These are phyloP conservation scores for Pholiota adiposa DNA, from an alignment of 1,284 basidiomycete species.

Conservation along the genomic window DNA sequence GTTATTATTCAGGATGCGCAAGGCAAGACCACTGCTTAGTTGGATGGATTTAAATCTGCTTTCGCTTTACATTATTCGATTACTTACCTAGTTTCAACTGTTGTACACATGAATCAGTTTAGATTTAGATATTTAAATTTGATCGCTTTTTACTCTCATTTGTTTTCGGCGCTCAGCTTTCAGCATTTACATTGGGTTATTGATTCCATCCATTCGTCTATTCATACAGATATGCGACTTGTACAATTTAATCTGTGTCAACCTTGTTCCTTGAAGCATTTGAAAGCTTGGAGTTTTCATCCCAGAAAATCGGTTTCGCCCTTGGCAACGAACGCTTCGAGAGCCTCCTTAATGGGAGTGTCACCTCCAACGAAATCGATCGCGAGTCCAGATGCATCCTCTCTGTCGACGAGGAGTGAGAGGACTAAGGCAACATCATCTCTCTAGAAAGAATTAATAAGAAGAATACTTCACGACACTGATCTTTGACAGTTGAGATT, in stretches of 20 bases:
- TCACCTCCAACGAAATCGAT: constrained; percentile 67
- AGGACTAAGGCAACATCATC: constrained; percentile 65
- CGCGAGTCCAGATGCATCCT: constrained; percentile 61
- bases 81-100: not conserved
- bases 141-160: not conserved
- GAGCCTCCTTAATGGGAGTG: constrained; percentile 46
- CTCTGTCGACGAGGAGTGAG: constrained; percentile 51
- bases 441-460: constrained; percentile 40
- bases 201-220: no score
- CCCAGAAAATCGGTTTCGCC: constrained; percentile 50
- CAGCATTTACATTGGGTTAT: no score
- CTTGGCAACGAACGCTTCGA: constrained; percentile 51
- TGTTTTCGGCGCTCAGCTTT: no score
- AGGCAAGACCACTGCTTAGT: no score
- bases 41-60: not conserved
- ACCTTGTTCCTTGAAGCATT: no score
- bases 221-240: no score
- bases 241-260: no score
- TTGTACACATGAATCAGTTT: not conserved
- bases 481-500: no score
- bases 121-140: not conserved
- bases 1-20: constrained; percentile 9
- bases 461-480: no score
- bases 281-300: no score
- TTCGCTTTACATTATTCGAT: not conserved